phyloP scores from a whole-genome alignment of 2,329 filamentous ascomycete genomes.

The Aureobasidium lini region DNA sequence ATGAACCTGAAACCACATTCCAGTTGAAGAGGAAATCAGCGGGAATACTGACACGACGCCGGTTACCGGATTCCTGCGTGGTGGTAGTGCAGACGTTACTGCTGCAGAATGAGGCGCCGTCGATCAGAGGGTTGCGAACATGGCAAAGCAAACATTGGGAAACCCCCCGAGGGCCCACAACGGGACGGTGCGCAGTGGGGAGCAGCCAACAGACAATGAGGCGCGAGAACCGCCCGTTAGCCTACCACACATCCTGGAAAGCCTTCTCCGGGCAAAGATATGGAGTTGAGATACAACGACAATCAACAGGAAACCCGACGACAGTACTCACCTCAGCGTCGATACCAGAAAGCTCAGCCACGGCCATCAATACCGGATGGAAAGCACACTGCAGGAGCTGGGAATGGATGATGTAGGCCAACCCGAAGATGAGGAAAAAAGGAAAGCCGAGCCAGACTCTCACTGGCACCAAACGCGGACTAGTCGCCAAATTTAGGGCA shows the following conservation, averaged over 20 bases:
- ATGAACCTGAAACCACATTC: constrained; percentile 11
- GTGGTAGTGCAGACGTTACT: constrained; percentile 11
- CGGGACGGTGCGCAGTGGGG: constrained; percentile 11
- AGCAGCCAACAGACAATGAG: constrained; percentile 4
- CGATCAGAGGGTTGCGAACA: constrained; percentile 3
- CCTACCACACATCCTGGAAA: background rate
- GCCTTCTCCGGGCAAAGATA: background rate
- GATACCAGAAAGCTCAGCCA: background rate
- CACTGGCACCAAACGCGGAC: background rate
- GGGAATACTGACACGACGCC: constrained; percentile 5
- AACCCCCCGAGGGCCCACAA: constrained; percentile 2
- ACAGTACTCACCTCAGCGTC: background rate
- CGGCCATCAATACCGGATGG: background rate
- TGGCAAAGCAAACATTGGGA: constrained; percentile 12
- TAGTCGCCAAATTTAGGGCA: constrained; percentile 4
- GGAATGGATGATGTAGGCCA: background rate
- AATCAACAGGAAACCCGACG: background rate
- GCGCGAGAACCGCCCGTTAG: constrained; percentile 11
- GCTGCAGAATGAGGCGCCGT: constrained; percentile 2
- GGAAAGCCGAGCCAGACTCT: constrained; percentile 12
- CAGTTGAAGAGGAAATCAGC: background rate
- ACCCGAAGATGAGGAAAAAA: background rate
- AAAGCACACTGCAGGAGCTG: background rate
- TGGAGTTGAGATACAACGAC: background rate
- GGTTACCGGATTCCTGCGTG: constrained; percentile 10